phyloP scores from a whole-genome alignment of 305 asterid genomes.

The Stenogyne calaminthoides region DNA sequence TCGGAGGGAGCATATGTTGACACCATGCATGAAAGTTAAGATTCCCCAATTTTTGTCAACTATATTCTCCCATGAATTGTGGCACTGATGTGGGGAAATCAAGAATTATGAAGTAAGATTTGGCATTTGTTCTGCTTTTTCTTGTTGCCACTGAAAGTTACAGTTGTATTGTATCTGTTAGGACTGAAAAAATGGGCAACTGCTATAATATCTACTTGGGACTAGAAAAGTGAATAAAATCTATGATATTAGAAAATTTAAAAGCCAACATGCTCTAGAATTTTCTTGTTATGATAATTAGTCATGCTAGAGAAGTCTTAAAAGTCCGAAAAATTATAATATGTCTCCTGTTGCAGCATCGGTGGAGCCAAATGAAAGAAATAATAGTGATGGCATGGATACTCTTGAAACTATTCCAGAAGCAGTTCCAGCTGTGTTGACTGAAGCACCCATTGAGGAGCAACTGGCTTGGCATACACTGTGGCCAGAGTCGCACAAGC shows the following conservation, averaged over 20 bases:
- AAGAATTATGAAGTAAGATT: too few relatives aligned
- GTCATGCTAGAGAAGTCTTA: neutral
- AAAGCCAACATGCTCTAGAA: neutral
- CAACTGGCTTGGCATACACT: conserved; percentile 88
- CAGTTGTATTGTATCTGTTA: too few relatives aligned
- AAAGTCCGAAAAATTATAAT: neutral
- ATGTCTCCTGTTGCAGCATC: conserved; percentile 47
- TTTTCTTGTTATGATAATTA: conserved; percentile 10
- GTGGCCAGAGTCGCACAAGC: conserved; percentile 98
- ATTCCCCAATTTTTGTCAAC: too few relatives aligned
- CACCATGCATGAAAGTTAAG: too few relatives aligned
- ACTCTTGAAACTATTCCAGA: conserved; percentile 87
- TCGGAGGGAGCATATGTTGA: too few relatives aligned
- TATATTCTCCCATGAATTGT: too few relatives aligned
- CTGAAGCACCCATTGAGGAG: conserved; percentile 96
- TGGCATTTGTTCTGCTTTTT: too few relatives aligned
- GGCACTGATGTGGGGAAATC: too few relatives aligned
- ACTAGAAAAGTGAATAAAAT: too few relatives aligned
- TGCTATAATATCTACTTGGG: too few relatives aligned
- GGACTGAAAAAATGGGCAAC: too few relatives aligned
- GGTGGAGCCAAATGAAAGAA: conserved; percentile 48
- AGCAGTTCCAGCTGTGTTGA: conserved; percentile 88
- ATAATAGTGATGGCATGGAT: conserved; percentile 65
- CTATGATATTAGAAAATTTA: neutral
- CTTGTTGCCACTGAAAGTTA: too few relatives aligned